Evolutionary conservation across 2,329 filamentous ascomycete genomes (phyloP), one percentile per base, ranked within the genome.

Genomic region (Microcyclospora tardicrescens): DNA sequence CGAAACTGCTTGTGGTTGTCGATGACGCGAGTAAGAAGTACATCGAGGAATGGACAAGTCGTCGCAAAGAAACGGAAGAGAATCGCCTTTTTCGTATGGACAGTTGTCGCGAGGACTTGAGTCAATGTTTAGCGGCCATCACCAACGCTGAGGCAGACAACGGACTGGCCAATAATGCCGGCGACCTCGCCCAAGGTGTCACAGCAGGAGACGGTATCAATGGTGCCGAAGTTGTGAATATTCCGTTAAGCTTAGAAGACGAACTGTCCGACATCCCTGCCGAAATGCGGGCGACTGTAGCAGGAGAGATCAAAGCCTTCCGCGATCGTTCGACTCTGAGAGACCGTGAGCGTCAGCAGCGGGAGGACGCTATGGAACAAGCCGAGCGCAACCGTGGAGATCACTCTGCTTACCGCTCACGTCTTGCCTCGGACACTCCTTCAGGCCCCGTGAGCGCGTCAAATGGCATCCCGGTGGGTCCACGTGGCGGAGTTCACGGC

Each of bases 221-320:
- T 28, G 51, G 58, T 52, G 78, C 84, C 5, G 86, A 94, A 60
- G 80, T 95, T 30, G 80, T 93, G 47, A 94, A 87, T 41, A 93
- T 96, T 42, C 81, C 86, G 3, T 71, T 94, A 27, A 78, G 80
- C 1, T 52, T 59, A 10, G 91, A 98, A 46, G 93, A 98, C 55
- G 91, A 98, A 55, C 69, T 98, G 33, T 81, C 87, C 14, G 91
- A 98, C 53, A 95, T 98, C 35, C 91, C 91, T 0, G 81, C 84
- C 1, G 91, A 96, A 57, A 93, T 94, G 85, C 79, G 91, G 16
- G 91, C 93, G 57, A 87, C 85, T 0, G 91, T 98, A 12, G 84
- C 91, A 0, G 81, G 81, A 41, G 93, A 98, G 59, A 98, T 98
- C 53, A 79, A 85, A 0, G 84, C 87, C 0, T 98, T 98, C 67